A percentile compares a stretch with the other conserved stretches of the same genome.
Evolutionary conservation across 176 grass and related monocot species (phyloP).

Genomic region (Zoysia pacifica): DNA sequence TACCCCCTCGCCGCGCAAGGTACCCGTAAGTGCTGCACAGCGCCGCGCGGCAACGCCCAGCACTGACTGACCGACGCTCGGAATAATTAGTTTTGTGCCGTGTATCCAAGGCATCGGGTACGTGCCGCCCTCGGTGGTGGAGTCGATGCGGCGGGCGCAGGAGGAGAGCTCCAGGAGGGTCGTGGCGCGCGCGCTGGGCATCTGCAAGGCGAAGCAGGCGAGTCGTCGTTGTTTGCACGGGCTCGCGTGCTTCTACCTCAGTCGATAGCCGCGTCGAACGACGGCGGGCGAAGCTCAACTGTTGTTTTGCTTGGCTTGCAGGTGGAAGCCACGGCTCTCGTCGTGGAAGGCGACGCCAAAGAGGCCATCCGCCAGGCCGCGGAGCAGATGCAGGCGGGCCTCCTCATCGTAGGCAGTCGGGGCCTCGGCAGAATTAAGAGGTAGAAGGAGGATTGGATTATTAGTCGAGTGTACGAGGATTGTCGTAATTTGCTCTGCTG

Average conservation of each 20-base stretch:
- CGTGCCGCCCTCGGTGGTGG: slow-evolving; percentile 41
- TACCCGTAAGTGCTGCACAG: neutral
- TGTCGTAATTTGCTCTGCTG: neutral
- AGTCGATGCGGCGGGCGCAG: slow-evolving; percentile 55
- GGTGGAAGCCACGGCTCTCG: slow-evolving; percentile 42
- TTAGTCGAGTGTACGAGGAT: neutral
- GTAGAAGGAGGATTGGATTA: neutral
- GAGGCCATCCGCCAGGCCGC: slow-evolving; percentile 62
- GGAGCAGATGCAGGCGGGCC: slow-evolving; percentile 61
- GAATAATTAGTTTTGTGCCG: neutral
- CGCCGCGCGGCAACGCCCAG: neutral
- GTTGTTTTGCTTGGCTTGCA: neutral
- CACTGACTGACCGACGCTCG: neutral
- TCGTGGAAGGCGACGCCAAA: slow-evolving; percentile 83
- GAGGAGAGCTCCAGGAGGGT: slow-evolving; percentile 54
- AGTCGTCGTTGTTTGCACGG: neutral
- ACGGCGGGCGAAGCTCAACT: neutral
- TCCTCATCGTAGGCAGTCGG: slow-evolving; percentile 72
- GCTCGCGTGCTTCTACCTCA: neutral
- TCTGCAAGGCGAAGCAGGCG: slow-evolving; percentile 54
- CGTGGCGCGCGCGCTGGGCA: slow-evolving; percentile 48
- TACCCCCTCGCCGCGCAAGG: slow-evolving; percentile 70
- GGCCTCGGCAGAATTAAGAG: slow-evolving; percentile 74
- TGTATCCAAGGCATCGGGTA: slow-evolving; percentile 37
- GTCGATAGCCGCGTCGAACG: neutral